These are phyloP conservation scores for Potentilla sterilis DNA, from an alignment of 306 rosid species.

Conservation along the genomic window DNA sequence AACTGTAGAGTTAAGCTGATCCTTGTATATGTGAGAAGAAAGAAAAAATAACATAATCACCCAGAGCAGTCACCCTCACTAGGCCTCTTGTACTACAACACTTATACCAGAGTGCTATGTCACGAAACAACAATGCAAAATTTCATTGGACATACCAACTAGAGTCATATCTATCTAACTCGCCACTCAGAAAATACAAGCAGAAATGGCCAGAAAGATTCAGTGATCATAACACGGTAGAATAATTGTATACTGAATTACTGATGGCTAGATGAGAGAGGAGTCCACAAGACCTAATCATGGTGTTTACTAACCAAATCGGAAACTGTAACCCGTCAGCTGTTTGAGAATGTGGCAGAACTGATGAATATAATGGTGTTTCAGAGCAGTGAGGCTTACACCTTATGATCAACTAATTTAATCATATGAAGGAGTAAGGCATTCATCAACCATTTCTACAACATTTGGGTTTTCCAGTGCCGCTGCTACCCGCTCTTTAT, in stretches of 20 bases:
- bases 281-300: neutral
- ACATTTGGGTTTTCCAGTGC: conserved; percentile 91
- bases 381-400: neutral
- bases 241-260: neutral
- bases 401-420: conserved; percentile 22
- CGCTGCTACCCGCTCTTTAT: conserved; percentile 92
- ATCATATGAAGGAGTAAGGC: conserved; percentile 71
- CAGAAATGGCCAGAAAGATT: conserved; percentile 10
- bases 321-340: neutral
- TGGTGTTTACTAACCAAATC: neutral
- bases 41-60: no score
- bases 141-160: neutral
- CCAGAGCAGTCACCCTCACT: neutral
- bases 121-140: neutral
- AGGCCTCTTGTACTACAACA: neutral
- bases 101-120: neutral
- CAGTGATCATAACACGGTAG: neutral
- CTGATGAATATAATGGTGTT: neutral
- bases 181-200: conserved; percentile 2
- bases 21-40: neutral
- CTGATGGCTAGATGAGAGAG: neutral
- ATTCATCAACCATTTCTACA: conserved; percentile 85
- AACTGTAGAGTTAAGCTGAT: no score
- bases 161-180: neutral
- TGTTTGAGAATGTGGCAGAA: neutral